phyloP scores from a whole-genome alignment of 1,284 basidiomycete genomes.

The Anthracocystis walkeri region DNA sequence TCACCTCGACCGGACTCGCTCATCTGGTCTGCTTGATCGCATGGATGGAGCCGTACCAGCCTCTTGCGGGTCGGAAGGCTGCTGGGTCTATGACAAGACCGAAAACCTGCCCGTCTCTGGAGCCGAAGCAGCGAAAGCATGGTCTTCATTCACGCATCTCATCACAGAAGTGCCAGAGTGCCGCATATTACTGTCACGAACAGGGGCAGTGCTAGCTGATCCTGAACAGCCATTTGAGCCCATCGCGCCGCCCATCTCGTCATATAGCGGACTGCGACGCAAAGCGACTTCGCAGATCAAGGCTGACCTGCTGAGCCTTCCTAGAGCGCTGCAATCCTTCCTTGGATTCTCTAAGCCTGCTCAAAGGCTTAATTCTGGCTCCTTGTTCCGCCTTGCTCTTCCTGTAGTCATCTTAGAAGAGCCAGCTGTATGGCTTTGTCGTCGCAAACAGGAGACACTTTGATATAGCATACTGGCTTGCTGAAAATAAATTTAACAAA shows the following conservation, averaged over 20 bases:
- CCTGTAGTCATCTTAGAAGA: conserved; percentile 32
- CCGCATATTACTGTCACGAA: conserved; percentile 9
- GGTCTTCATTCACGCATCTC: conserved; percentile 47
- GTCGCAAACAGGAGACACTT: conserved; percentile 15
- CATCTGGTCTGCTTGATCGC: conserved; percentile 6
- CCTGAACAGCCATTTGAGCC: conserved; percentile 38
- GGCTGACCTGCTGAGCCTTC: conserved; percentile 12
- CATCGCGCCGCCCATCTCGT: conserved; percentile 15
- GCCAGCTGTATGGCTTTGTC: conserved; percentile 39
- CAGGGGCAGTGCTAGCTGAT: conserved; percentile 8
- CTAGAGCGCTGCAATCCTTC: background rate
- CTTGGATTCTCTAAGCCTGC: background rate
- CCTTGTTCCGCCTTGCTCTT: conserved; percentile 12
- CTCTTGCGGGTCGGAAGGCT: conserved; percentile 2
- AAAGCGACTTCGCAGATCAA: conserved; percentile 22
- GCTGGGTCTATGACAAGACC: conserved; percentile 64
- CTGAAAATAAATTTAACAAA: conserved; percentile 2
- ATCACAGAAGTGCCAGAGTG: conserved; percentile 43
- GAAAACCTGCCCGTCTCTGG: conserved; percentile 44
- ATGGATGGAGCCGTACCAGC: conserved; percentile 8
- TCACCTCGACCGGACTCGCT: conserved; percentile 66
- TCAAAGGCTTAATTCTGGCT: background rate
- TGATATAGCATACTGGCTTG: background rate
- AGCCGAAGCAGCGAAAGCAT: conserved; percentile 10
- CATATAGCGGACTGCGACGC: conserved; percentile 27